Evolutionary conservation across 495 filamentous ascomycete genomes (phyloP).

Genomic region (Articulospora tetracladia): DNA sequence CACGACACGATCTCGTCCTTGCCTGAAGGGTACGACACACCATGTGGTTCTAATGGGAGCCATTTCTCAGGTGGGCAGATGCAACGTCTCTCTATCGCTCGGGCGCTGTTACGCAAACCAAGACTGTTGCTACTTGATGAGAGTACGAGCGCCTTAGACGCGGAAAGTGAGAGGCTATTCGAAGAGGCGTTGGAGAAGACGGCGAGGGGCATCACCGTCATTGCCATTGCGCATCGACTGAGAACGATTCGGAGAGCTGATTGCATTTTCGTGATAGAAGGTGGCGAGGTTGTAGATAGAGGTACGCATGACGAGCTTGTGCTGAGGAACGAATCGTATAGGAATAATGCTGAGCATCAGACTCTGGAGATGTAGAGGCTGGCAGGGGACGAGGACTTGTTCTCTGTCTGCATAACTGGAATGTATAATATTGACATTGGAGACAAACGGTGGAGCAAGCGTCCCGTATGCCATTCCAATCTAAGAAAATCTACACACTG

Average conservation of each 20-base stretch:
- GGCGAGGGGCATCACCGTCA: slow-evolving; percentile 67
- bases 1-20: slow-evolving; percentile 57
- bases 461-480: too few relatives aligned
- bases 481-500: too few relatives aligned
- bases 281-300: slow-evolving; percentile 57
- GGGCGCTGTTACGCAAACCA: slow-evolving; percentile 71
- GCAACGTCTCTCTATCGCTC: slow-evolving; percentile 69
- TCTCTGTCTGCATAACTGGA: too few relatives aligned
- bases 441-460: too few relatives aligned
- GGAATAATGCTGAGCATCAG: neutral
- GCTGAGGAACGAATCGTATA: slow-evolving; percentile 22
- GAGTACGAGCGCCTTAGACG: slow-evolving; percentile 59
- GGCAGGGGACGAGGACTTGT: too few relatives aligned
- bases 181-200: slow-evolving; percentile 70
- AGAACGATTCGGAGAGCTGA: slow-evolving; percentile 72
- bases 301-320: slow-evolving; percentile 70
- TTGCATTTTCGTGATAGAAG: slow-evolving; percentile 70
- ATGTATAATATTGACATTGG: too few relatives aligned
- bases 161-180: slow-evolving; percentile 50
- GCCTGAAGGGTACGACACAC: slow-evolving; percentile 59
- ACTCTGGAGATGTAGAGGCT: too few relatives aligned
- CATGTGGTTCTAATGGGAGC: slow-evolving; percentile 44
- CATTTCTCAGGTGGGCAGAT: slow-evolving; percentile 55
- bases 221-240: slow-evolving; percentile 72
- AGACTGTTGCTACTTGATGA: slow-evolving; percentile 79